Evolutionary conservation across 1,284 basidiomycete species (phyloP).

Genomic region (Ustilago loliicola): DNA sequence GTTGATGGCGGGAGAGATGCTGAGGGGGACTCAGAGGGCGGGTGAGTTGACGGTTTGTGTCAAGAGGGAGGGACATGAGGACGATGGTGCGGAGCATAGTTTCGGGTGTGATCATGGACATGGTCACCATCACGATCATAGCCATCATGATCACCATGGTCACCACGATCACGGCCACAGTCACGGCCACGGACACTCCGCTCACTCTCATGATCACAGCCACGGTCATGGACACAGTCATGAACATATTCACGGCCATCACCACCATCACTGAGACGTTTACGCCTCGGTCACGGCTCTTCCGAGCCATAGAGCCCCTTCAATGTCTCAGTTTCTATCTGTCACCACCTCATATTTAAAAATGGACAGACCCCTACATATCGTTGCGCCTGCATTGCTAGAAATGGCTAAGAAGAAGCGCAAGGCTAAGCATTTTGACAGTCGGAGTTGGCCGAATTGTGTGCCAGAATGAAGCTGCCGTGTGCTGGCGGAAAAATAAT

Average conservation of each 20-base stretch:
- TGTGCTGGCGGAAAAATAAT: background rate
- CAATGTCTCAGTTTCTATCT: no score
- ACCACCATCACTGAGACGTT: constrained; percentile 20
- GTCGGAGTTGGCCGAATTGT: constrained; percentile 24
- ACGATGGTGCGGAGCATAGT: constrained; percentile 32
- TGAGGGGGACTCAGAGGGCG: constrained; percentile 59
- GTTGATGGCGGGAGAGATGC: constrained; percentile 57
- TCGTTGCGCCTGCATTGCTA: no score
- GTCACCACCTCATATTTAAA: no score
- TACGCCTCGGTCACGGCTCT: background rate
- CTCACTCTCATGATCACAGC: constrained; percentile 18
- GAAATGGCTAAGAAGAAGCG: background rate
- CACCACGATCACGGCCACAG: constrained; percentile 25
- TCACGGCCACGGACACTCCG: constrained; percentile 9
- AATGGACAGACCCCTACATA: no score
- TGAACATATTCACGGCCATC: constrained; percentile 19
- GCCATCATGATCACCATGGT: constrained; percentile 26
- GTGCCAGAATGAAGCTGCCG: background rate
- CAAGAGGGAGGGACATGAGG: constrained; percentile 55
- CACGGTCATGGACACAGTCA: constrained; percentile 16
- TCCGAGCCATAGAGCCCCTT: background rate
- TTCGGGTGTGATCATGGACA: constrained; percentile 37
- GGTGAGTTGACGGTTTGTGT: constrained; percentile 66
- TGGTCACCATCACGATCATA: constrained; percentile 13
- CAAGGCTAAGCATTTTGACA: constrained; percentile 31